Base-by-base conservation (phyloP, 2,329 filamentous ascomycete species). In the Calonectria ilicicola region DNA sequence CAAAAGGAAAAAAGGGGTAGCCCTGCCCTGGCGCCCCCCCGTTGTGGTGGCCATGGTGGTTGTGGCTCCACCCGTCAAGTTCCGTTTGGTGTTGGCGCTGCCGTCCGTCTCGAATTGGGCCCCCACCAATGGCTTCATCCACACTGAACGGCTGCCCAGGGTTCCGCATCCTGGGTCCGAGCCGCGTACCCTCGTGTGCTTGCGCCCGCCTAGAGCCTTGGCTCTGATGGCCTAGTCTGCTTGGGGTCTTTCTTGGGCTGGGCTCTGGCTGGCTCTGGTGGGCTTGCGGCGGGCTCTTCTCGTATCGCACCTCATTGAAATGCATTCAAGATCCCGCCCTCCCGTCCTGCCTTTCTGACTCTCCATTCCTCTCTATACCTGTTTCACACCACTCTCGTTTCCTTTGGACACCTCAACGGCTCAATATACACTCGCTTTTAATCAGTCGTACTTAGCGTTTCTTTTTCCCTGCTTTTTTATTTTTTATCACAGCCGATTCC, bases 81-180 rank as follows among this genome's bases (percentile, higher is more conserved):
- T 21, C 29, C n/a, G n/a, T n/a, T n/a, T n/a, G n/a, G n/a, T n/a
- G 21, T 44, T 44, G 29, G 53, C 29, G 27, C 12, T 40, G 26
- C 40, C 26, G 40, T 66, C 40, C 26, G 40, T 66, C 53, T 35
- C 53, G 53, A 58, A 58, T 58, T 60, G 53, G 53, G n/a, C 44
- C 67, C 69, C 69, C 69, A 71, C 69, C 42, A 60, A 69, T 72
- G 70, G 66, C 70, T 72, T 69, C 70, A 69, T 72, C 66, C 32
- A 26, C 51, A 53, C 53, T 58, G 53, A 40, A 60, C 53, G 53
- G 53, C 35, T 23, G 38, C 27, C 60, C 65, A 29, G 40, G 65
- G 65, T 72, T 72, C 35, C 60, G 65, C 70, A 72, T 46, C 63
- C 69, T 56, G 35, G 46, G 21, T 58, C 56, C 47, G 7, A 27